These are phyloP conservation scores for Ogataea salicorniae DNA, from an alignment of 805 yeast genomes.

Conservation along the genomic window DNA sequence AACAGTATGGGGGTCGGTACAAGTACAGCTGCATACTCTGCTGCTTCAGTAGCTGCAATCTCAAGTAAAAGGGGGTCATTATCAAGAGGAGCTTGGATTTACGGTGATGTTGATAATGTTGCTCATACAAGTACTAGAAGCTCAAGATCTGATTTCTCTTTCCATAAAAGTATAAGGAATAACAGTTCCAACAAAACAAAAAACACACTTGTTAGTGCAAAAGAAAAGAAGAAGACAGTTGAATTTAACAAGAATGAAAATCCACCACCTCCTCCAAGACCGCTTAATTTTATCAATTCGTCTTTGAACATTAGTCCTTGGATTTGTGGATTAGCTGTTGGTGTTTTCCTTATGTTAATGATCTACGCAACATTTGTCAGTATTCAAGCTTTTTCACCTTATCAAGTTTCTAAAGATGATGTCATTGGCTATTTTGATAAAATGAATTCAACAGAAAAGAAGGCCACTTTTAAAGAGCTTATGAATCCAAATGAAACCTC, in stretches of 20 bases:
- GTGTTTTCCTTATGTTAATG: conserved; percentile 7
- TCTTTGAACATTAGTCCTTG: not conserved
- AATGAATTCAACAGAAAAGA: conserved; percentile 6
- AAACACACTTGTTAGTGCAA: not conserved
- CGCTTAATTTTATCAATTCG: too few relatives aligned
- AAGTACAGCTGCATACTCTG: conserved; percentile 5
- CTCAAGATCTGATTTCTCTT: conserved; percentile 16
- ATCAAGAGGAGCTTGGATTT: conserved; percentile 14
- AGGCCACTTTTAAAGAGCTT: conserved; percentile 4
- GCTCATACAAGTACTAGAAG: conserved; percentile 14
- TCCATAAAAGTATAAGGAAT: conserved; percentile 2
- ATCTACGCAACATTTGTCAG: conserved; percentile 11
- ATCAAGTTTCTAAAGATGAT: conserved; percentile 6
- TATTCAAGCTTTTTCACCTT: conserved; percentile 11
- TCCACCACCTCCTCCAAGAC: too few relatives aligned
- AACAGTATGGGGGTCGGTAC: not conserved
- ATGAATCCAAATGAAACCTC: not conserved
- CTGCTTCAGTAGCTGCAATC: conserved; percentile 17
- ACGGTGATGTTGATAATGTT: conserved; percentile 16
- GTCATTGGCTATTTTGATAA: conserved; percentile 8
- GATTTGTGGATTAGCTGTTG: not conserved
- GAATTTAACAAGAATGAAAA: not conserved
- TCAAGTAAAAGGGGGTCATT: conserved; percentile 17
- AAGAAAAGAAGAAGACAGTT: not conserved
- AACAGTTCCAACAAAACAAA: not conserved